Base-by-base conservation (phyloP, 1,139 yeast species). In the Yamadazyma sp. region DNA sequence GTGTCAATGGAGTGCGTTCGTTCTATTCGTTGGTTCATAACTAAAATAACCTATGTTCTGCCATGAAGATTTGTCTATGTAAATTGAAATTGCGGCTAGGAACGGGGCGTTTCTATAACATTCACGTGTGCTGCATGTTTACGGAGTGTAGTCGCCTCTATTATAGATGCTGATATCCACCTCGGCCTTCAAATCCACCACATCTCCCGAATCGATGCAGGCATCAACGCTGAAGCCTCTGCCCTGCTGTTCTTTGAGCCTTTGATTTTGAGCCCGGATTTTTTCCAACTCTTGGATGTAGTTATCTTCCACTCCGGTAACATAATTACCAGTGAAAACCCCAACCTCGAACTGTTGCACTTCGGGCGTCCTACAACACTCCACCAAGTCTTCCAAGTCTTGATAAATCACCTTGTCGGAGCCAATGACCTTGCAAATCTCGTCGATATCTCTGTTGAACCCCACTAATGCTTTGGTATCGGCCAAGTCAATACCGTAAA, bases 401-500 rank as follows among this genome's bases (percentile, higher is more conserved):
- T 94, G 98, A 66, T 86, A 92, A 47, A 89, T 83, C 26, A 92
- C 96, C 51, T 74, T 77, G 61, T 92, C 98, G 34, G 98, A 96
- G 32, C 96, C 96, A 51, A 92, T 79, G n/a, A 75, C 86, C 41
- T 72, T 55, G 15, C 94, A 82, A 49, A 92, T 81, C 57, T 86
- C 87, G 2, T 77, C 80, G 48, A 83, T 92, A 20, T 79, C 68
- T 54, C 87, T 79, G 52, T 83, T 73, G 63, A 79, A 92, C 8
- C 97, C 98, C 37, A 92, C 97, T 38, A 92, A 75, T 8, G 96
- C 97, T 65, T 82, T 87, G 41, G 95, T 87, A 56, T 92, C 98
- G 24, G 98, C 98, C 48, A 92, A 75, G 67, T 92, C 98, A 53
- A 92, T 92, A 61, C 98, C 98, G 61, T 94, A 94, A 46, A 92